phyloP scores from a whole-genome alignment of 2,329 filamentous ascomycete genomes.

The Sclerotinia glacialis region DNA sequence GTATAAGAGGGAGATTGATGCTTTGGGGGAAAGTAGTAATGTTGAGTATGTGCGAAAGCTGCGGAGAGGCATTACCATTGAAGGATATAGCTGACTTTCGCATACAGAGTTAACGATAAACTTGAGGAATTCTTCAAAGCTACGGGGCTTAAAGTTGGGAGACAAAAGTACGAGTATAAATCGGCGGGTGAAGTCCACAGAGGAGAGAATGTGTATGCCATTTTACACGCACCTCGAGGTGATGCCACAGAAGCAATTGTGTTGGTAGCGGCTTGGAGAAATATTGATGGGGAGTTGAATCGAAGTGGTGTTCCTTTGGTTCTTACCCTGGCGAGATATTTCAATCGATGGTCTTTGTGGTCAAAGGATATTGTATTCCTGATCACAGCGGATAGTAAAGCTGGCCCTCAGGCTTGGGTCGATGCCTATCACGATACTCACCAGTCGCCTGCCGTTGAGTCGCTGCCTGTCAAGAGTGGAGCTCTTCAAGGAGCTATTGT shows the following conservation, averaged over 20 bases:
- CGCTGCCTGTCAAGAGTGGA: conserved; percentile 85
- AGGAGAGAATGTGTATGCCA: conserved; percentile 89
- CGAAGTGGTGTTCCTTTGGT: conserved; percentile 83
- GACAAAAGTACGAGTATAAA: conserved; percentile 82
- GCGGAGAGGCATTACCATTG: conserved; percentile 34
- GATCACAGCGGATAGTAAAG: conserved; percentile 81
- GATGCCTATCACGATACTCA: conserved; percentile 96
- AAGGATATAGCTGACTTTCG: conserved; percentile 25
- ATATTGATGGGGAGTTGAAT: conserved; percentile 75
- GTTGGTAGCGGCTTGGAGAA: conserved; percentile 83
- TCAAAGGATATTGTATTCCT: conserved; percentile 97
- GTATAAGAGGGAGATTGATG: conserved; percentile 79
- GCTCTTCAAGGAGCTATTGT: conserved; percentile 89
- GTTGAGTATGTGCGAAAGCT: conserved; percentile 46
- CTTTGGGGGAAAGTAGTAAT: conserved; percentile 53
- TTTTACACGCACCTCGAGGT: conserved; percentile 87
- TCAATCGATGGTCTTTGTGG: conserved; percentile 97
- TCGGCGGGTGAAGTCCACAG: conserved; percentile 70
- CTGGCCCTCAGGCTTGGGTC: conserved; percentile 93
- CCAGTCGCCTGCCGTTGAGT: conserved; percentile 64
- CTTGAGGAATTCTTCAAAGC: conserved; percentile 73
- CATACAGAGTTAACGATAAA: conserved; percentile 59
- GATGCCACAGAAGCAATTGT: conserved; percentile 98
- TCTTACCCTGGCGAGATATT: conserved; percentile 86
- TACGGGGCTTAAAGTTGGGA: conserved; percentile 80